phyloP scores from a whole-genome alignment of 108 stramenopile species.

The Fistulifera solaris region DNA sequence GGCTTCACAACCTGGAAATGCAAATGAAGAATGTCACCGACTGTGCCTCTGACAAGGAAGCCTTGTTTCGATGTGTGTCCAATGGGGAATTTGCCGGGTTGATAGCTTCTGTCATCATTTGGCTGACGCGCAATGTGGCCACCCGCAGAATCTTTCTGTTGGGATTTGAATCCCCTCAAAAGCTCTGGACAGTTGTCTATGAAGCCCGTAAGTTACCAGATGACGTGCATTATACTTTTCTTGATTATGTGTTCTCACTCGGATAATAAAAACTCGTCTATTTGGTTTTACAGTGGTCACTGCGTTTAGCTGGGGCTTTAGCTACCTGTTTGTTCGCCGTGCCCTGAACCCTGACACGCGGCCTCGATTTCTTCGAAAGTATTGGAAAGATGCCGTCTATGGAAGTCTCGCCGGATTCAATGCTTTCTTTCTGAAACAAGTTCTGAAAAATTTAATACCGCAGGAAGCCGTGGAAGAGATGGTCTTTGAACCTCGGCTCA shows the following conservation, averaged over 20 bases:
- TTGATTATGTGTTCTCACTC: too few relatives aligned
- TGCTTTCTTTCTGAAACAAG: constrained; percentile 81
- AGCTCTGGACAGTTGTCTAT: constrained; percentile 80
- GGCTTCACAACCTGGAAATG: constrained; percentile 54
- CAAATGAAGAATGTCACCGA: constrained; percentile 71
- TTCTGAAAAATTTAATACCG: constrained; percentile 81
- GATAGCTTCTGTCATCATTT: constrained; percentile 64
- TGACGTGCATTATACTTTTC: too few relatives aligned
- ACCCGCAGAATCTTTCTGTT: constrained; percentile 77
- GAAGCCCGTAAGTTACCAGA: constrained; percentile 25
- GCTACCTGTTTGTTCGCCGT: constrained; percentile 73
- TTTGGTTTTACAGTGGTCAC: constrained; percentile 26
- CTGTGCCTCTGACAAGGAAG: constrained; percentile 70
- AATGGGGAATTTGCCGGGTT: constrained; percentile 74
- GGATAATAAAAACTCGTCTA: too few relatives aligned
- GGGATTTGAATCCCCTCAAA: constrained; percentile 73
- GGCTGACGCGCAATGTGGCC: constrained; percentile 59
- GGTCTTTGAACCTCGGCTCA: constrained; percentile 32
- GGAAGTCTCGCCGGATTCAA: constrained; percentile 87
- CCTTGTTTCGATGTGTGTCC: constrained; percentile 64
- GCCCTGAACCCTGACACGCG: constrained; percentile 84
- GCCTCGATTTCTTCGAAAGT: constrained; percentile 58
- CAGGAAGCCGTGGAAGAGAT: constrained; percentile 59
- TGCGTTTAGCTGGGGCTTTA: constrained; percentile 77
- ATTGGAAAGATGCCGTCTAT: constrained; percentile 89